Base-by-base conservation (phyloP, 176 grass and related monocot genomes). In the Luzula sylvatica region DNA sequence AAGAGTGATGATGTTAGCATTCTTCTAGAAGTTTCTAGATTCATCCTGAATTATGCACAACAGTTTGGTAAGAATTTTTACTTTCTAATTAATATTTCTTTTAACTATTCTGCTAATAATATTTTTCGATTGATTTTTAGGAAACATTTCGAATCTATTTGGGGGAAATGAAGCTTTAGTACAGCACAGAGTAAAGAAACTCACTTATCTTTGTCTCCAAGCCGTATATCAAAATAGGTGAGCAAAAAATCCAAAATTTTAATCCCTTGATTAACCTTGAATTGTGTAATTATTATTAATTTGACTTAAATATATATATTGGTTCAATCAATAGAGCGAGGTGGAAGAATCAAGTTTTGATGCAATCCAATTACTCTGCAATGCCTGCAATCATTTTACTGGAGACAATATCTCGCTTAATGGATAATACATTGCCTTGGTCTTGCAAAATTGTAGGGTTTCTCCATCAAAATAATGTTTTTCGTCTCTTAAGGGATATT, bases 341-440 rank as follows among this genome's bases (percentile, higher is more conserved):
- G 46, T 90, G 78, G 81, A 65, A 61, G 40, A 51, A 61, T 38
- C 75, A 83, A 68, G 67, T 83, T 72, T 67, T 87, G 65, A 77
- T 79, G 73, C 44, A 69, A 45, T 42, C 72, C n/a, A 66, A 78
- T 65, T 42, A 38, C 51, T 56, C 78, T 65, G 14, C 72, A 59
- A 53, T 65, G 68, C 75, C 78, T 68, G 53, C 66, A 65, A 59
- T 66, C 26, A 61, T 57, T 55, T 82, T 90, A 61, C 61, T 98
- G 39, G 72, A 90, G 73, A 74, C 75, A 66, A 74, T 80, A 19
- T 35, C 67, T 67, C 90, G 85, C 53, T 90, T 98, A 73, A 70
- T 86, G 82, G 86, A 74, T 82, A 72, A 74, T 57, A 71, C 67
- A 29, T 69, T 89, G 58, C 85, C 81, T 17, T 98, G 92, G 92